Percentiles rank a stretch among this genome's conserved stretches.
phyloP scores from a whole-genome alignment of 2,329 filamentous ascomycete genomes.

The Niveomyces coronatus region DNA sequence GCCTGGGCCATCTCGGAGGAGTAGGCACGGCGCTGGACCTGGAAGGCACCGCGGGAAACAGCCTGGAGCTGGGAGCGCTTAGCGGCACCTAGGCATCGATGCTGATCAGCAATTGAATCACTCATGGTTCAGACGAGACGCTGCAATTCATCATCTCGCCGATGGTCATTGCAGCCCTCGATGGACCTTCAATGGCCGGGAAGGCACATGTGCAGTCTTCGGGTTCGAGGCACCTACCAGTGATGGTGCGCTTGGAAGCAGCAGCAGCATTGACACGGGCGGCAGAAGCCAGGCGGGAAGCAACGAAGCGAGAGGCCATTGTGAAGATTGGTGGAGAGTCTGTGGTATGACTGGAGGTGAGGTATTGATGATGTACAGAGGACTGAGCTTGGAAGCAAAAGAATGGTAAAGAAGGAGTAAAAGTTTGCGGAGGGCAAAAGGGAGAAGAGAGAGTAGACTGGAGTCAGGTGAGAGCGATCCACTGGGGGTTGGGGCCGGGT shows the following conservation, averaged over 20 bases:
- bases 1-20: slow-evolving; percentile 81
- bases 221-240: slow-evolving; percentile 43
- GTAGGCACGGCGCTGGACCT: slow-evolving; percentile 63
- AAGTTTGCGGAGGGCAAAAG: slow-evolving; percentile 17
- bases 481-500: slow-evolving; percentile 11
- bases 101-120: slow-evolving; percentile 21
- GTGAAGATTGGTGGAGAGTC: slow-evolving; percentile 46
- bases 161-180: too few relatives aligned
- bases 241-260: slow-evolving; percentile 66
- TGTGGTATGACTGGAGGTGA: slow-evolving; percentile 22
- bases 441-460: slow-evolving; percentile 18
- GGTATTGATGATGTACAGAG: slow-evolving; percentile 12
- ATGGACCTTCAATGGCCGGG: background rate
- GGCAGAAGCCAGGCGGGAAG: slow-evolving; percentile 66
- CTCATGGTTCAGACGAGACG: background rate
- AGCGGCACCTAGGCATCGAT: slow-evolving; percentile 35
- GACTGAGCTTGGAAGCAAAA: slow-evolving; percentile 15
- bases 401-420: slow-evolving; percentile 19
- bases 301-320: slow-evolving; percentile 74
- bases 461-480: slow-evolving; percentile 12
- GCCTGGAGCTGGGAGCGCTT: slow-evolving; percentile 66
- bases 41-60: slow-evolving; percentile 55
- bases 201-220: slow-evolving; percentile 19
- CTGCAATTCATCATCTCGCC: too few relatives aligned
- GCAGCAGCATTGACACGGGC: slow-evolving; percentile 67